phyloP scores from a whole-genome alignment of 139 green algal species.

The Micromonas pusilla region DNA sequence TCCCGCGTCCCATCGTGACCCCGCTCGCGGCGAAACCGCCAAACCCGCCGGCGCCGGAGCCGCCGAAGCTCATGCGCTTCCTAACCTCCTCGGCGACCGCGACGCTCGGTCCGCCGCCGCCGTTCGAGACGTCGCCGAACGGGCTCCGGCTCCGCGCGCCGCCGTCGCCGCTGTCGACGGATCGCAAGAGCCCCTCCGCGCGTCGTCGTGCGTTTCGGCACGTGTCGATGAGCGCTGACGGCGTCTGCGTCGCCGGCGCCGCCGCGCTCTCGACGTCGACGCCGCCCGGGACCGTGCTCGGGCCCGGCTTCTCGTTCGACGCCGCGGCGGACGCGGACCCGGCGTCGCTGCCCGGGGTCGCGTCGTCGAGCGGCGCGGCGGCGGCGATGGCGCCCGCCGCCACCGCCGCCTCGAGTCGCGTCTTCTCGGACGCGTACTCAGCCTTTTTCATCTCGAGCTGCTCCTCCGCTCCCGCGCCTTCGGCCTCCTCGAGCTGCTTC shows the following conservation, averaged over 20 bases:
- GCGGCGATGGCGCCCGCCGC: not conserved
- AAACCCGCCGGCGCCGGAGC: not conserved
- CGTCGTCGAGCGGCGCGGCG: too few relatives aligned
- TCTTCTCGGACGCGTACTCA: not conserved
- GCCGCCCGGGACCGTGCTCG: too few relatives aligned
- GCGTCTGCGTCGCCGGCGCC: too few relatives aligned
- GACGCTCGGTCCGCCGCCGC: not conserved
- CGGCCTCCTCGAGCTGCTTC: not conserved
- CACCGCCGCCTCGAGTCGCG: not conserved
- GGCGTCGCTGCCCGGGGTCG: too few relatives aligned
- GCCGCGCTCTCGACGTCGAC: too few relatives aligned
- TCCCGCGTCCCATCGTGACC: not conserved
- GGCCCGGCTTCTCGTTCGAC: too few relatives aligned
- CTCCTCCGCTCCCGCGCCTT: not conserved
- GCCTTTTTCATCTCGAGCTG: not conserved
- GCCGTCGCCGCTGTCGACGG: too few relatives aligned
- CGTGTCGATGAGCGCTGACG: too few relatives aligned
- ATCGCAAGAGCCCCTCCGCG: too few relatives aligned
- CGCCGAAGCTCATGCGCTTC: not conserved
- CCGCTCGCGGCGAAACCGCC: not conserved
- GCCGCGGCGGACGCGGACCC: too few relatives aligned
- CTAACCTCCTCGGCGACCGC: not conserved
- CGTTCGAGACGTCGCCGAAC: not conserved
- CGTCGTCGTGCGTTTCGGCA: too few relatives aligned
- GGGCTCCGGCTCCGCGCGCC: not conserved